Evolutionary conservation across 2,329 filamentous ascomycete genomes (phyloP).

Genomic region (Nemania serpens): DNA sequence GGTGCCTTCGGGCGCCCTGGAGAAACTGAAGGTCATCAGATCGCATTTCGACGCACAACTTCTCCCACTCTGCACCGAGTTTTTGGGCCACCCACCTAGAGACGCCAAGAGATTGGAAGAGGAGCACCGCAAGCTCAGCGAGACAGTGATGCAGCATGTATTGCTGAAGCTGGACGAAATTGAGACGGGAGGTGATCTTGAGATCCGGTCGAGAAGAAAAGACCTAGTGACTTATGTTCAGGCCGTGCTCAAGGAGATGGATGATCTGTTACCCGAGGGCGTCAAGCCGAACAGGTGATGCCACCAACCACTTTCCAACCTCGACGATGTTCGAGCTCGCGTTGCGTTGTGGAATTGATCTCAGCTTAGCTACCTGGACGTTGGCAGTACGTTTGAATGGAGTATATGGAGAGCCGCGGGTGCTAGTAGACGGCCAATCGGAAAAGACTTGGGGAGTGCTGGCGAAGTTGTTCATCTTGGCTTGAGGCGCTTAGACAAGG

Average conservation of each 20-base stretch:
- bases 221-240: constrained; percentile 75
- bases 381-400: constrained; percentile 7
- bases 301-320: not conserved
- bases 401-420: not conserved
- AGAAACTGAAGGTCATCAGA: constrained; percentile 70
- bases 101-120: constrained; percentile 72
- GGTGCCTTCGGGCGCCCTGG: constrained; percentile 51
- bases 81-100: constrained; percentile 63
- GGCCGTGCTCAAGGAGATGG: constrained; percentile 66
- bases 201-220: constrained; percentile 69
- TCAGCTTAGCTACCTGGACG: not conserved
- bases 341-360: not conserved
- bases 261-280: constrained; percentile 47
- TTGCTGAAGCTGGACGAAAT: constrained; percentile 77
- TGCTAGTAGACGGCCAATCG: not conserved
- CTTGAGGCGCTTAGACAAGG: constrained; percentile 7
- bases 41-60: constrained; percentile 67
- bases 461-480: not conserved
- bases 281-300: constrained; percentile 28
- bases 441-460: not conserved
- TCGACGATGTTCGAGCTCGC: not conserved
- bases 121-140: constrained; percentile 74
- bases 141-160: constrained; percentile 77
- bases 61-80: constrained; percentile 68
- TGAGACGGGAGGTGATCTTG: constrained; percentile 71